These are phyloP conservation scores for Solanum stenotomum DNA, from an alignment of 257 asterid genomes.

Conservation along the genomic window DNA sequence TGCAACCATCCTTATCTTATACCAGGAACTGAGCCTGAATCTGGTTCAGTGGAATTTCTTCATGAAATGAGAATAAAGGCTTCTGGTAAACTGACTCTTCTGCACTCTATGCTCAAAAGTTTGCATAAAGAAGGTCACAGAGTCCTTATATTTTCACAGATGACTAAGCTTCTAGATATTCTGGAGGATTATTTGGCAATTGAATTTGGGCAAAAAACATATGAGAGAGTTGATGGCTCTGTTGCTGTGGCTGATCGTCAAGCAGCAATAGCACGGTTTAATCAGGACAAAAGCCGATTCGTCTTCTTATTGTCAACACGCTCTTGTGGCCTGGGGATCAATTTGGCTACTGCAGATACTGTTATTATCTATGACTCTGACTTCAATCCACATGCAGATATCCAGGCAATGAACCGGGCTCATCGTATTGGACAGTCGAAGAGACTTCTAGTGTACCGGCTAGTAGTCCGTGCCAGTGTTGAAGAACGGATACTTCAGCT, in stretches of 20 bases:
- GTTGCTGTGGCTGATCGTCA: conserved; percentile 85
- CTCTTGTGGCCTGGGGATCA: conserved; percentile 98
- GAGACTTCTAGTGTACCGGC: conserved; percentile 90
- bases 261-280: conserved; percentile 86
- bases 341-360: conserved; percentile 98
- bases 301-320: conserved; percentile 93
- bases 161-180: conserved; percentile 94
- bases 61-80: conserved; percentile 99
- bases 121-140: conserved; percentile 82
- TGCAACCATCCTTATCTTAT: conserved; percentile 99
- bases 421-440: conserved; percentile 96
- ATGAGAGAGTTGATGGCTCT: conserved; percentile 98
- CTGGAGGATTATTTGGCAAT: conserved; percentile 85
- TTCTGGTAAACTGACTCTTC: conserved; percentile 86
- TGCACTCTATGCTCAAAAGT: conserved; percentile 87
- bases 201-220: conserved; percentile 89
- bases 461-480: conserved; percentile 97
- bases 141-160: conserved; percentile 93
- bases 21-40: conserved; percentile 96
- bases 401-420: conserved; percentile 98
- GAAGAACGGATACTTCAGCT: conserved; percentile 99
- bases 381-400: conserved; percentile 98
- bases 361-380: conserved; percentile 95
- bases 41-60: conserved; percentile 76
- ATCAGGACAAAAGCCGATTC: conserved; percentile 91